Evolutionary conservation across 768 basidiomycete species (phyloP).

Genomic region (Coprinellus aureogranulatus): DNA sequence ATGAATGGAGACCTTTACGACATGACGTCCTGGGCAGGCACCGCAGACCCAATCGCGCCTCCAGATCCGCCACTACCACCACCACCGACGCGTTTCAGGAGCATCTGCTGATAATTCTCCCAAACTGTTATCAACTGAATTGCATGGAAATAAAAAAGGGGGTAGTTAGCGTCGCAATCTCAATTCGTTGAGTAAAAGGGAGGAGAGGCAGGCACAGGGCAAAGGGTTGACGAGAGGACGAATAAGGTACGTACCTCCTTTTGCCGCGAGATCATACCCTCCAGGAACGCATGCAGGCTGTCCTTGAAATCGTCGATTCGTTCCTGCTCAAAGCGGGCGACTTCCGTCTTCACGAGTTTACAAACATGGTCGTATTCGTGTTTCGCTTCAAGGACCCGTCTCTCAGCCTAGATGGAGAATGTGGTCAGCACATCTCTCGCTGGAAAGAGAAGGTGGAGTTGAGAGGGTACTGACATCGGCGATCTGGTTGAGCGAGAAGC

Average conservation of each 20-base stretch:
- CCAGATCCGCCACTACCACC: too few species aligned
- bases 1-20: too few species aligned
- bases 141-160: too few species aligned
- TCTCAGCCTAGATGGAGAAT: conserved; percentile 70
- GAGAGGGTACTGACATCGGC: conserved; percentile 58
- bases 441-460: neutral
- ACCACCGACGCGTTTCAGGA: conserved; percentile 43
- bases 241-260: conserved; percentile 54
- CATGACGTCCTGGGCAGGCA: too few species aligned
- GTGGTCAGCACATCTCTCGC: neutral
- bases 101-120: conserved; percentile 76
- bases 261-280: conserved; percentile 84
- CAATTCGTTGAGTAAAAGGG: neutral
- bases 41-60: too few species aligned
- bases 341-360: conserved; percentile 84
- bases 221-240: neutral
- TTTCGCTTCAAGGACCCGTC: conserved; percentile 76
- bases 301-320: conserved; percentile 91
- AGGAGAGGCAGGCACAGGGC: neutral
- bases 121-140: conserved; percentile 68
- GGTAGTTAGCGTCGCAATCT: conserved; percentile 4
- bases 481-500: conserved; percentile 73
- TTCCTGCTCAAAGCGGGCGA: conserved; percentile 89
- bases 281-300: conserved; percentile 76
- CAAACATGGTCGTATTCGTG: conserved; percentile 89